phyloP scores from a whole-genome alignment of 352 stramenopile genomes.

The Globisporangium acanthophoron region DNA sequence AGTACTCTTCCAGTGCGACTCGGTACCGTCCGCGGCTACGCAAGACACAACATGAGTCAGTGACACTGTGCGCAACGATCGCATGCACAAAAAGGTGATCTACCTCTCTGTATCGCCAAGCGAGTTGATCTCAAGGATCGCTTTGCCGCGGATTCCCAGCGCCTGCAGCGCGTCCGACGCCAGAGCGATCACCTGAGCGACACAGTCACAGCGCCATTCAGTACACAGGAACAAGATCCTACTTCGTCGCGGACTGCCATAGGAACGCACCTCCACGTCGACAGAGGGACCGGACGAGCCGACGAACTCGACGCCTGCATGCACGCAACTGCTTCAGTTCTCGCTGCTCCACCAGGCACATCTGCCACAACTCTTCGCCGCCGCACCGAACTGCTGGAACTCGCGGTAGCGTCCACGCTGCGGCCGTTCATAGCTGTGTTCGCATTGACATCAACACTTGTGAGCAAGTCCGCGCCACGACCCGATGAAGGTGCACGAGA shows the following conservation, averaged over 20 bases:
- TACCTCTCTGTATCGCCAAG: constrained; percentile 79
- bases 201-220: not conserved
- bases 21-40: constrained; percentile 64
- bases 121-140: constrained; percentile 73
- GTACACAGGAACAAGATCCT: too few relatives aligned
- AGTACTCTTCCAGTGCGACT: constrained; percentile 54
- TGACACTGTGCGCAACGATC: too few relatives aligned
- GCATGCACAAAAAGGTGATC: too few relatives aligned
- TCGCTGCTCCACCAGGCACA: not conserved
- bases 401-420: constrained; percentile 83
- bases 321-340: too few relatives aligned
- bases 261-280: constrained; percentile 57
- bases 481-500: too few relatives aligned
- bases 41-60: not conserved
- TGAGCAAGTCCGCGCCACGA: not conserved
- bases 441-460: not conserved
- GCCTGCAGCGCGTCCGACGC: constrained; percentile 47
- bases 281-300: constrained; percentile 70
- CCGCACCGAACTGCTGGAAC: constrained; percentile 84
- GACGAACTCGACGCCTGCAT: constrained; percentile 68
- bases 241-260: too few relatives aligned
- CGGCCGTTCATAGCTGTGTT: constrained; percentile 74
- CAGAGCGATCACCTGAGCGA: constrained; percentile 68
- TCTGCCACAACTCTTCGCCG: not conserved
- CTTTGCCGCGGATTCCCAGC: constrained; percentile 57